Evolutionary conservation across 202 grass and related monocot genomes (phyloP), one percentile per base, ranked within the genome.

Genomic region (Setaria viridis): DNA sequence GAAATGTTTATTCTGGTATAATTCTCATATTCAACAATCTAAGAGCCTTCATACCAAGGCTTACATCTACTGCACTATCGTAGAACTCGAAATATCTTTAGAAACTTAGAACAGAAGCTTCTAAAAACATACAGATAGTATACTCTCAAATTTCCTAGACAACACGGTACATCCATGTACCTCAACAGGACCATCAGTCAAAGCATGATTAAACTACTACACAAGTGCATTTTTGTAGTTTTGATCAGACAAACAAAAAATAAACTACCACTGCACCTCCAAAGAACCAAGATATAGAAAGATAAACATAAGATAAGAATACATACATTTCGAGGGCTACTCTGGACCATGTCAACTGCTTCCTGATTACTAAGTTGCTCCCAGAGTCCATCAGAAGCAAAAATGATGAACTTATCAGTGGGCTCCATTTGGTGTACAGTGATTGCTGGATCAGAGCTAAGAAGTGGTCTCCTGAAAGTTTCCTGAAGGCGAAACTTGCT

Each of bases 371-470:
- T 95, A 84, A 98, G 78, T 75, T 98, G 95, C 88, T 98, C 95
- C 95, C 95, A 98, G 78, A 98, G 91, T 64, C 95, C 95, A 91
- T 98, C 95, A 79, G 95, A 98, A 47, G 95, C 95, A 85, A 98
- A 98, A 88, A 98, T 98, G 71, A 98, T 85, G 85, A 98, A 98
- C 54, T 79, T 91, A 83, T 98, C 93, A 74, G 87, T 85, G 74
- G 82, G 67, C 65, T 94, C 83, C 66, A 98, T 81, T 86, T 84
- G 91, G 77, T 93, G 93, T 43, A 88, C 85, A 70, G 84, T 80
- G 85, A 98, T 92, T 85, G 91, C 87, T 62, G 95, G 95, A 62
- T 95, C 95, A 62, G 93, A 91, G 82, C 91, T 95, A 80, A 98
- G 89, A 89, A 98, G 81, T 30, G 95, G 81, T 73, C 71, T 91